Percentiles rank a stretch among this genome's conserved stretches.
These are phyloP conservation scores for Platanthera guangdongensis DNA, from an alignment of 106 monocot species.

Conservation along the genomic window DNA sequence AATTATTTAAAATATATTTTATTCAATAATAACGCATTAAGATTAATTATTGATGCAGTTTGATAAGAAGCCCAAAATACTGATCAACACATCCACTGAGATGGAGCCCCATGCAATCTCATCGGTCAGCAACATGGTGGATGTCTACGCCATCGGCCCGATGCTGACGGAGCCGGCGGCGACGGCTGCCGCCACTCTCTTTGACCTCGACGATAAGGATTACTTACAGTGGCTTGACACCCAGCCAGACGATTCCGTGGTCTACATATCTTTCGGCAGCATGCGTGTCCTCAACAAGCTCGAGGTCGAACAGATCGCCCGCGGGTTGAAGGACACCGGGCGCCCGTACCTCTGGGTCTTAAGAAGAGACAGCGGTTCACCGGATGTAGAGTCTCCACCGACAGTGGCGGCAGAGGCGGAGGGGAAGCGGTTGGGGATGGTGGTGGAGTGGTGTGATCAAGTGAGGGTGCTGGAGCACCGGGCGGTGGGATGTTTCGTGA, in stretches of 20 bases:
- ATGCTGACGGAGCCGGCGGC: neutral
- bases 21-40: too few relatives aligned
- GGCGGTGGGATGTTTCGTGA: constrained; percentile 57
- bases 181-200: too few relatives aligned
- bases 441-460: constrained; percentile 41
- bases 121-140: neutral
- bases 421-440: constrained; percentile 6
- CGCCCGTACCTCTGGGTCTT: constrained; percentile 26
- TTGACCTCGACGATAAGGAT: neutral
- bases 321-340: constrained; percentile 18
- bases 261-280: constrained; percentile 49
- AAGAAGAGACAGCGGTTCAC: constrained; percentile 11
- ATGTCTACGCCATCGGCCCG: constrained; percentile 19
- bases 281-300: neutral
- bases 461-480: constrained; percentile 38
- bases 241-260: constrained; percentile 18
- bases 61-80: constrained; percentile 4
- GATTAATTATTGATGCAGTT: too few relatives aligned
- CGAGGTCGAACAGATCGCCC: constrained; percentile 18
- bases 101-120: constrained; percentile 18
- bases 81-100: constrained; percentile 25
- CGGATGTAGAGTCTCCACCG: constrained; percentile 10
- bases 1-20: too few relatives aligned
- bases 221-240: constrained; percentile 27
- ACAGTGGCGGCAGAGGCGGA: too few relatives aligned